Evolutionary conservation across 768 basidiomycete species (phyloP).

Genomic region (Polyporus arcularius): DNA sequence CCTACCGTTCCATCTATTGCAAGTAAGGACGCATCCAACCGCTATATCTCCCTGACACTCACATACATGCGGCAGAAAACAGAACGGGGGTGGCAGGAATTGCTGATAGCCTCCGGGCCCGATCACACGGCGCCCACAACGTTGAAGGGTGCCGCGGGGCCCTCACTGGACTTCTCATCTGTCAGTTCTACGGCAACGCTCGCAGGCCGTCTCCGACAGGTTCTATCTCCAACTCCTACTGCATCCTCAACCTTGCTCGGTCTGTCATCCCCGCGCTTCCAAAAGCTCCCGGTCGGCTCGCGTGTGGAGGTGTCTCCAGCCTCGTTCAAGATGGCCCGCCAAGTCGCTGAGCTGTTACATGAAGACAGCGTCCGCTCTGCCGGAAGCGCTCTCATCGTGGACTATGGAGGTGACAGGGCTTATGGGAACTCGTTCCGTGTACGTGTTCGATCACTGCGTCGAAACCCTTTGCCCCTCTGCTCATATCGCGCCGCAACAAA

Average conservation of each 20-base stretch:
- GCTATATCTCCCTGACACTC: not conserved
- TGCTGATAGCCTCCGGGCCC: slow-evolving; percentile 58
- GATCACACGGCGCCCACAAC: slow-evolving; percentile 40
- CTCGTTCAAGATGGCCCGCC: slow-evolving; percentile 66
- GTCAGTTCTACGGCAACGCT: slow-evolving; percentile 12
- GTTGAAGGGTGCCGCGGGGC: slow-evolving; percentile 20
- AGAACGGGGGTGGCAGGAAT: slow-evolving; percentile 81
- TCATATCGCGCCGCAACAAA: not conserved
- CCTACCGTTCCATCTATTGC: slow-evolving; percentile 85
- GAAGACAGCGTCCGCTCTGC: slow-evolving; percentile 40
- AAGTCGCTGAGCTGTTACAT: slow-evolving; percentile 65
- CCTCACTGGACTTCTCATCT: slow-evolving; percentile 16
- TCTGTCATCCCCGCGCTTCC: slow-evolving; percentile 69
- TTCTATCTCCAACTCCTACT: slow-evolving; percentile 62
- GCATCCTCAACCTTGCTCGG: slow-evolving; percentile 58
- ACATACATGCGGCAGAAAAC: slow-evolving; percentile 55
- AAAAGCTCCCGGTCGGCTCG: slow-evolving; percentile 63
- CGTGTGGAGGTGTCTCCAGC: slow-evolving; percentile 81
- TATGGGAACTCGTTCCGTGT: slow-evolving; percentile 83
- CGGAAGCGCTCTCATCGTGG: slow-evolving; percentile 72
- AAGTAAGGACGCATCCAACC: slow-evolving; percentile 48
- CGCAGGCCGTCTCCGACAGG: slow-evolving; percentile 51
- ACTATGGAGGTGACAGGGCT: slow-evolving; percentile 79
- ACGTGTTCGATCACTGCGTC: slow-evolving; percentile 28
- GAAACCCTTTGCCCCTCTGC: too few species aligned